Base-by-base conservation (phyloP, 2,329 filamentous ascomycete species). In the Fusarium veterinarium region DNA sequence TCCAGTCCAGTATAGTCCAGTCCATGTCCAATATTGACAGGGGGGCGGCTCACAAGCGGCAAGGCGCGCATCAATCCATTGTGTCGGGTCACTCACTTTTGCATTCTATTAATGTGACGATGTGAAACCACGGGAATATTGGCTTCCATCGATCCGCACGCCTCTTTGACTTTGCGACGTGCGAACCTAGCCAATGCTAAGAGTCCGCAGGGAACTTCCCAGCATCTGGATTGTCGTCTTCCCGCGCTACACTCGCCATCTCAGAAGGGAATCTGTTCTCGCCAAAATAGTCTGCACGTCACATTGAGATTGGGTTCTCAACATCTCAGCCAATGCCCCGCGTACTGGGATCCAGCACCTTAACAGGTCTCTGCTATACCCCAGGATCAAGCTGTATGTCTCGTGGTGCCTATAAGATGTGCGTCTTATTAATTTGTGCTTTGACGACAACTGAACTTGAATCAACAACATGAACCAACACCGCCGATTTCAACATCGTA, bases 11-110 rank as follows among this genome's bases (percentile, higher is more conserved):
- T 25, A 25, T 25, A 25, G 40, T 31, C 44, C 19, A 30, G 44
- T 46, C 44, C 45, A 48, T 31, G 28, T 62, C 51, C 42, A 56
- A 69, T 52, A 56, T 75, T 42, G 60, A 66, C 72, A 69, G 60
- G 71, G 75, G 72, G 49, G 45, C 49, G 64, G 38, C 56, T 64
- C 64, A 40, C 57, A 75, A 74, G 72, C 76, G 76, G 76, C 75
- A 77, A 74, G 75, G 73, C 72, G 69, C 75, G 64, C 76, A 78
- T 77, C 75, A 78, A 78, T 68, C 76, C 76, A 78, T 67, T 69
- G 75, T 77, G 76, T 78, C 76, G 76, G 76, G 76, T 77, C 76
- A 62, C 57, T 44, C 42, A 62, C 42, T 44, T 33, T 37, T 53
- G 44, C 48, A 41, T 63, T 52, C 65, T 53, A 60, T 63, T 53